Base-by-base conservation (phyloP, 164 flowering plant species). In the Pachysandra terminalis region DNA sequence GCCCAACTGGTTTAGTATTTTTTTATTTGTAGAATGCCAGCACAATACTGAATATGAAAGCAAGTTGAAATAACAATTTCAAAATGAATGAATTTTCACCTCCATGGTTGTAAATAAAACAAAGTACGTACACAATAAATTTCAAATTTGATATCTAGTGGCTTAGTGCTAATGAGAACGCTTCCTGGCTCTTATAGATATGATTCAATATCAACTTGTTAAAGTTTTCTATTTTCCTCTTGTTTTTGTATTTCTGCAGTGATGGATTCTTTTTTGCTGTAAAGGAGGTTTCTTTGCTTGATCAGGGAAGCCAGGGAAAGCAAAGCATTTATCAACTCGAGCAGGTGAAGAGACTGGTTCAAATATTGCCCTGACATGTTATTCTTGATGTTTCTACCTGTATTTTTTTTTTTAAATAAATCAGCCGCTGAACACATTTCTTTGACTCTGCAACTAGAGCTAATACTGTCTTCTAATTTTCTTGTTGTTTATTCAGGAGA, bases 251-350 rank as follows among this genome's bases (percentile, higher is more conserved):
- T 49, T 49, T 65, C 35, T 82, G 75, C 85, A 93, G 97, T 25
- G 84, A 81, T 82, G 98, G 98, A 64, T 80, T 80, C 78, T 91
- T 91, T 78, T 85, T 93, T 74, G 97, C 97, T 65, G 86, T 89
- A 35, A 93, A 93, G 67, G 98, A 91, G 79, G 98, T 93, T 69
- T 93, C 98, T 56, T 78, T 93, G 78, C 89, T 86, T 68, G 97
- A 91, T 65, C 87, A 89, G 81, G 96, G 90, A 52, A 83, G 78
- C 68, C 86, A 85, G 69, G 96, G 82, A 35, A 80, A 71, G 69
- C 91, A 87, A 78, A 75, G 90, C 68, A 71, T 93, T 61, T 22
- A 0, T 64, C 97, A 89, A 78, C 96, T 93, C 72, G 93, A 93
- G 78, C 97, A 88, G 90, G 98, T 93, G 37, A 32, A n/a, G 64